A percentile compares a stretch with the other conserved stretches of the same genome.
These are phyloP conservation scores for Aspergillus aculeatus DNA, from an alignment of 2,329 filamentous ascomycete genomes.

Conservation along the genomic window DNA sequence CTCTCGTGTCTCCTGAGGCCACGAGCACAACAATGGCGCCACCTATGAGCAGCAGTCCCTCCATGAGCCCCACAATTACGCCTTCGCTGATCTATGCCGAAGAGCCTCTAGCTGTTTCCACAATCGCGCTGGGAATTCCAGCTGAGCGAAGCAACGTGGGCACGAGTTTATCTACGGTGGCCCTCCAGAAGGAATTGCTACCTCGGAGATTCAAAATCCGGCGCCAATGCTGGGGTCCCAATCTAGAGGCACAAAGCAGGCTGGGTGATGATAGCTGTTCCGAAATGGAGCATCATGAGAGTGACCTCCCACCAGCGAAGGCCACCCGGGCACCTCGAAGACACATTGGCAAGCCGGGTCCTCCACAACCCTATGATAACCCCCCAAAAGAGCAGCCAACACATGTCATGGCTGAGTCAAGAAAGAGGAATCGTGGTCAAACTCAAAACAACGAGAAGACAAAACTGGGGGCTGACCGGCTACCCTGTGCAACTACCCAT, in stretches of 20 bases:
- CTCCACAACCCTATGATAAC: constrained; percentile 19
- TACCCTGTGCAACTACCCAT: background rate
- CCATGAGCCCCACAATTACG: constrained; percentile 19
- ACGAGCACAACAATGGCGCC: constrained; percentile 39
- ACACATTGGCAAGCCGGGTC: constrained; percentile 19
- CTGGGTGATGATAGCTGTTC: constrained; percentile 25
- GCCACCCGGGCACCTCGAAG: constrained; percentile 19
- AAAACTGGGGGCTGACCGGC: background rate
- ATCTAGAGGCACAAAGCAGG: constrained; percentile 16
- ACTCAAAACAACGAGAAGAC: background rate
- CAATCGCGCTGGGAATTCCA: background rate
- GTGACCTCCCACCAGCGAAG: constrained; percentile 33
- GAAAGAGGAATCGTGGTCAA: background rate
- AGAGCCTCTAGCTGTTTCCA: constrained; percentile 1
- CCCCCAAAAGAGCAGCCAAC: constrained; percentile 9
- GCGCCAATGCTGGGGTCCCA: constrained; percentile 17
- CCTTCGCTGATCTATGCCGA: constrained; percentile 7
- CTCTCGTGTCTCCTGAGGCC: constrained; percentile 20
- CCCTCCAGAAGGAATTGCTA: constrained; percentile 36
- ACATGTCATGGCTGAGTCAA: background rate
- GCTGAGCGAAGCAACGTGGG: constrained; percentile 11
- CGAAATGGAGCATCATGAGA: constrained; percentile 32
- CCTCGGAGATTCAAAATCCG: constrained; percentile 33
- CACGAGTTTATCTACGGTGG: constrained; percentile 33
- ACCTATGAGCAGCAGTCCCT: constrained; percentile 38